Evolutionary conservation across 441 rosid genomes (phyloP), one percentile per base, ranked within the genome.

Genomic region (Gossypium lobatum): DNA sequence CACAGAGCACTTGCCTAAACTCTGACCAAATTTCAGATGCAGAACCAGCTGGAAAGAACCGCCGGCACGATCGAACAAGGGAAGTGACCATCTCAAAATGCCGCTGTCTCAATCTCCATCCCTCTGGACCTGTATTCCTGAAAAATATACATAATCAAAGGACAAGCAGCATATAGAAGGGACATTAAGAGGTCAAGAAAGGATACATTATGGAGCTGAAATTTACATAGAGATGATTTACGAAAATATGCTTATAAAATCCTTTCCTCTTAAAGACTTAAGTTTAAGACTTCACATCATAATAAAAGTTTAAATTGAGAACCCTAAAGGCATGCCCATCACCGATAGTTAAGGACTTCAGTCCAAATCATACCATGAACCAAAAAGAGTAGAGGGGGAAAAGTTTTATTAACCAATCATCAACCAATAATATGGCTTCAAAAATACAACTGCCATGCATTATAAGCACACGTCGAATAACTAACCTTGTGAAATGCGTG

Each of bases 111-210:
- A 96, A 82, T 80, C 96, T 87, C 97, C 98, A 92, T 65, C 99
- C 99, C 79, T 96, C 98, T n/a, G 99, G 99, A 67, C 99, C 98
- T 69, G 90, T 92, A 81, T 89, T 93, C 88, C 99, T 95, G 84
- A 54, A 77, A 62, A 42, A 67, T 18, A 48, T 46, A 50, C 60
- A 54, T n/a, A 70, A 70, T 31, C 37, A 23, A 73, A 78, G 26
- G 57, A 46, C 34, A 71, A 54, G 26, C 13, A 50, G 48, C 39
- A 52, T 26, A 31, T 11, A 64, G 66, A 8, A 64, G 39, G 31
- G 45, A 16, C 28, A 31, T 71, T 18, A 72, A 72, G 26, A 6
- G 63, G 34, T 7, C 7, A 16, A 52, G 16, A 75, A 69, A 68
- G 53, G 16, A 26, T 10, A 48, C 23, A 75, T 2, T 8, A 31